Percentiles rank a stretch among this genome's conserved stretches.
These are phyloP conservation scores for Sporothrix schenckii DNA, from an alignment of 2,329 filamentous ascomycete genomes.

Conservation along the genomic window DNA sequence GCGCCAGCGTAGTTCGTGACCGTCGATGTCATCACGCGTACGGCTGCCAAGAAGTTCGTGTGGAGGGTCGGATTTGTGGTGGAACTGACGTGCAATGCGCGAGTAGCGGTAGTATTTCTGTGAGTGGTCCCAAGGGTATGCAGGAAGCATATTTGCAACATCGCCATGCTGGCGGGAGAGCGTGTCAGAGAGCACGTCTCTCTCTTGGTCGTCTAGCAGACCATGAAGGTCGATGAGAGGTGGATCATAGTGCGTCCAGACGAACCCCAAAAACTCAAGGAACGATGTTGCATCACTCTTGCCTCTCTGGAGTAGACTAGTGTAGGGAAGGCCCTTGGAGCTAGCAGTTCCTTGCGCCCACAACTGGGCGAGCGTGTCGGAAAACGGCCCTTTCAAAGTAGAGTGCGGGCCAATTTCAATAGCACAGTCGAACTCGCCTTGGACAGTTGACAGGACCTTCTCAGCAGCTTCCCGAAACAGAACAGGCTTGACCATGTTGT, in stretches of 20 bases:
- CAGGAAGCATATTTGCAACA: slow-evolving; percentile 33
- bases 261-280: slow-evolving; percentile 43
- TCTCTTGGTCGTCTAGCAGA: slow-evolving; percentile 37
- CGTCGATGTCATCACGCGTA: slow-evolving; percentile 30
- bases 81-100: slow-evolving; percentile 27
- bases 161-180: slow-evolving; percentile 26
- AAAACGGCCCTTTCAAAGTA: slow-evolving; percentile 36
- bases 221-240: slow-evolving; percentile 36
- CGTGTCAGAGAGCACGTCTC: background rate
- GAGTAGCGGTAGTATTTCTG: slow-evolving; percentile 35
- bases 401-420: slow-evolving; percentile 42
- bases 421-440: slow-evolving; percentile 43
- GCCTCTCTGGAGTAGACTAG: slow-evolving; percentile 42
- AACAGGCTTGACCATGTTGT: slow-evolving; percentile 42
- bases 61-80: slow-evolving; percentile 24
- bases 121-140: slow-evolving; percentile 36
- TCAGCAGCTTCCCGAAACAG: slow-evolving; percentile 36
- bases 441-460: slow-evolving; percentile 29
- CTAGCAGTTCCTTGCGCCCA: slow-evolving; percentile 35
- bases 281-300: slow-evolving; percentile 42
- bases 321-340: slow-evolving; percentile 43
- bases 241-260: slow-evolving; percentile 42
- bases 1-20: slow-evolving; percentile 33
- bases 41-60: slow-evolving; percentile 36
- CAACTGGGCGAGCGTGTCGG: slow-evolving; percentile 24